These are phyloP conservation scores for Casaregolazyma lundiana DNA, from an alignment of 1,139 yeast species.

Conservation along the genomic window DNA sequence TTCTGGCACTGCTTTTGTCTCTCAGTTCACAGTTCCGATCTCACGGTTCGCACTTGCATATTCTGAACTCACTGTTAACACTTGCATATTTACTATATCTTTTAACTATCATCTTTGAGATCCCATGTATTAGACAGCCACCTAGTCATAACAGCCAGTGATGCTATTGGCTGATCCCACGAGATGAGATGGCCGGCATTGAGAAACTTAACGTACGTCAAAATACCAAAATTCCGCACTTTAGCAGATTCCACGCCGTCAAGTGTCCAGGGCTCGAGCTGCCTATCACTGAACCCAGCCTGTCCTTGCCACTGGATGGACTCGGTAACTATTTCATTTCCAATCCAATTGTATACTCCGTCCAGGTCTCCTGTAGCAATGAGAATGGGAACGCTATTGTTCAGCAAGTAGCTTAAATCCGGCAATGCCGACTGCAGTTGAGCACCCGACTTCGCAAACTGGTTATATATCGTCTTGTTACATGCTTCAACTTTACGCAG, in stretches of 20 bases:
- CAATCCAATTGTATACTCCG: constrained; percentile 83
- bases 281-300: constrained; percentile 28
- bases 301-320: constrained; percentile 53
- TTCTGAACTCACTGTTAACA: not conserved
- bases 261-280: constrained; percentile 35
- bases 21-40: too few species aligned
- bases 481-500: constrained; percentile 78
- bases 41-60: too few species aligned
- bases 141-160: constrained; percentile 61
- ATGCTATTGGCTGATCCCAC: constrained; percentile 58
- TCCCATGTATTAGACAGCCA: constrained; percentile 39
- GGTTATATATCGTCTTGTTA: constrained; percentile 43
- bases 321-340: constrained; percentile 72
- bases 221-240: constrained; percentile 50
- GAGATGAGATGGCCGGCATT: constrained; percentile 72
- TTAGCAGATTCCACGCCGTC: constrained; percentile 48
- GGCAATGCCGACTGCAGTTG: constrained; percentile 43
- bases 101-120: not conserved
- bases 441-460: constrained; percentile 45
- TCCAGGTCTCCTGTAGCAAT: constrained; percentile 85
- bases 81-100: not conserved
- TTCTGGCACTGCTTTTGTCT: too few species aligned
- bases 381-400: constrained; percentile 60
- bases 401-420: constrained; percentile 58
- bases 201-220: constrained; percentile 59